Evolutionary conservation across 2,329 filamentous ascomycete species (phyloP).

Genomic region (Blastomyces parvus): DNA sequence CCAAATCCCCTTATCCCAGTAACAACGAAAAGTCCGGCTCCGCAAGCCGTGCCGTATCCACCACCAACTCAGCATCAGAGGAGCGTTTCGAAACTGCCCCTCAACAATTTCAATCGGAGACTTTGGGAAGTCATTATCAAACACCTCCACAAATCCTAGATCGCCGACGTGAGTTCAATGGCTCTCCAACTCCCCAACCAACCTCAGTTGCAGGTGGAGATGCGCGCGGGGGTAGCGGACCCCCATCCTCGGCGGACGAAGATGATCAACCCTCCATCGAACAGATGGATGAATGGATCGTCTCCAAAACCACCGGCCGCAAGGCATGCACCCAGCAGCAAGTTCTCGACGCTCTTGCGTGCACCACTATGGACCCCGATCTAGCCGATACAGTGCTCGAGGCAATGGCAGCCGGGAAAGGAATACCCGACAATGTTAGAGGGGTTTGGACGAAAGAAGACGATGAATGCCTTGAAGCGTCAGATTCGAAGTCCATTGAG

Average conservation of each 20-base stretch:
- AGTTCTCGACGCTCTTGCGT: conserved; percentile 28
- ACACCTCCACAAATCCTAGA: conserved; percentile 14
- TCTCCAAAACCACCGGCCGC: conserved; percentile 24
- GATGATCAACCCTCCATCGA: not conserved
- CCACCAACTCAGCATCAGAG: conserved; percentile 7
- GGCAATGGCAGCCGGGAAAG: conserved; percentile 23
- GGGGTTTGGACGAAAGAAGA: conserved; percentile 43
- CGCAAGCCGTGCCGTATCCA: not conserved
- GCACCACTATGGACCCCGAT: conserved; percentile 33
- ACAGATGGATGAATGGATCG: conserved; percentile 34
- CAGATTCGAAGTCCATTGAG: conserved; percentile 27
- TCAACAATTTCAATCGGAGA: conserved; percentile 14
- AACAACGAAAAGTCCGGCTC: not conserved
- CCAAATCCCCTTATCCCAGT: not conserved
- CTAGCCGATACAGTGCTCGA: conserved; percentile 31
- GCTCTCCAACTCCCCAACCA: conserved; percentile 25
- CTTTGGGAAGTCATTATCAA: conserved; percentile 12
- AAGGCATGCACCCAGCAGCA: conserved; percentile 24
- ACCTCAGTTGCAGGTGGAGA: not conserved
- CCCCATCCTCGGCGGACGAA: not conserved
- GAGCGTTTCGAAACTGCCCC: conserved; percentile 18
- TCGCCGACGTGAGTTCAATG: conserved; percentile 17
- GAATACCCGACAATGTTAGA: conserved; percentile 32
- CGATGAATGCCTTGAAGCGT: conserved; percentile 30
- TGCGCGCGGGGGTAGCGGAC: not conserved